Base-by-base conservation (phyloP, 2,329 filamentous ascomycete species). In the Colletotrichum neosansevieriae region DNA sequence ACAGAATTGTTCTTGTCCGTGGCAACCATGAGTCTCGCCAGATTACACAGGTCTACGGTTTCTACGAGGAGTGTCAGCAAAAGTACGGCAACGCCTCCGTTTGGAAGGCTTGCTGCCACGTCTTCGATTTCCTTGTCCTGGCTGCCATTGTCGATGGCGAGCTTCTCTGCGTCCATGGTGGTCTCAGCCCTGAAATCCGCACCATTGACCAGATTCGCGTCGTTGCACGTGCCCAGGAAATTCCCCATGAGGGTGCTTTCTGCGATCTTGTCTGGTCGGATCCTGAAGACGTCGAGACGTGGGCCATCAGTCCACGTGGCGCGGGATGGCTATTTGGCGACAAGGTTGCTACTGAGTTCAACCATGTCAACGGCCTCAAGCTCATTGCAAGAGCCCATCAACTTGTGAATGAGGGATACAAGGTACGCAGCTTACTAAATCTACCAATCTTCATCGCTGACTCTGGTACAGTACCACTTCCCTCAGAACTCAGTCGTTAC, bases 41-140 rank as follows among this genome's bases (percentile, higher is more conserved):
- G 75, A 97, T 99, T 71, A 99, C 96, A 9, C 96, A 99, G 77
- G 97, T 97, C 21, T 99, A 99, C 79, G 96, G 96, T 61, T 99
- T 99, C 81, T 99, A 99, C 81, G 97, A 97, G 69, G 96, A 99
- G 79, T 99, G 96, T 80, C 94, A 94, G 63, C 92, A 96, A 75
- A 99, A 99, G 81, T 99, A 99, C 79, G 96, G 96, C 76, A 98
- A 98, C 77, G 94, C 96, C 12, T 98, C 97, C 56, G 96, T 99
- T n/a, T 99, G 96, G 96, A 97, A 99, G 80, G 96, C 97, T 67
- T 99, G 98, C 80, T 99, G 96, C 71, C 96, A 99, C 79, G 97
- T 99, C 82, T 99, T 99, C 79, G 96, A 99, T 80, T 99, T 97
- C 80, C 88, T 99, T 34, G 97, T 97, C 2, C 86, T 99, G 21